Evolutionary conservation across 176 grass and related monocot genomes (phyloP).

Genomic region (Thinopyrum elongatum): DNA sequence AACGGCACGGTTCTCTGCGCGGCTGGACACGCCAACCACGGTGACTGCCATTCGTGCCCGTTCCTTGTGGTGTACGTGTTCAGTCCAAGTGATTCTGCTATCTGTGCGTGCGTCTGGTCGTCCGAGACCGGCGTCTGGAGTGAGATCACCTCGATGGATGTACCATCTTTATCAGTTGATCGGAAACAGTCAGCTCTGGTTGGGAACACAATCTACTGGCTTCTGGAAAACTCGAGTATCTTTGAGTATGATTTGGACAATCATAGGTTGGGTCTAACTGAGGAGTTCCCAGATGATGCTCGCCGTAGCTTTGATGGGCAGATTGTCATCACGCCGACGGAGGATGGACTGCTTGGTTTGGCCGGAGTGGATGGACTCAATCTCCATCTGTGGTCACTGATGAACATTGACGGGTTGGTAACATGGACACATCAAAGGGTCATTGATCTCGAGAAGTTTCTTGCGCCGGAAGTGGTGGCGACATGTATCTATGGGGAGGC

Average conservation of each 20-base stretch:
- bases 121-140: background rate
- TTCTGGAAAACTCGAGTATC: background rate
- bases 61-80: background rate
- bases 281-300: background rate
- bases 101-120: background rate
- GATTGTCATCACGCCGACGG: background rate
- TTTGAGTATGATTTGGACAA: background rate
- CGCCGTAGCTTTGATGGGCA: background rate
- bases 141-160: background rate
- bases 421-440: background rate
- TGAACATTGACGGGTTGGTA: background rate
- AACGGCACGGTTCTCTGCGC: background rate
- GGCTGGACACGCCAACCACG: background rate
- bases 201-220: background rate
- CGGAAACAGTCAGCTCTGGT: background rate
- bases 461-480: background rate
- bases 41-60: background rate
- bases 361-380: background rate
- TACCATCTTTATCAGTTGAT: background rate
- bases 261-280: background rate
- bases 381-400: background rate
- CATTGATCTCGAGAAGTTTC: background rate
- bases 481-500: background rate
- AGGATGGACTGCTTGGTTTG: background rate
- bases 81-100: background rate